A percentile compares a stretch with the other conserved stretches of the same genome.
Conservation (phyloP, 2,329 filamentous ascomycete genomes). For the Leptographium procerum region DNA sequence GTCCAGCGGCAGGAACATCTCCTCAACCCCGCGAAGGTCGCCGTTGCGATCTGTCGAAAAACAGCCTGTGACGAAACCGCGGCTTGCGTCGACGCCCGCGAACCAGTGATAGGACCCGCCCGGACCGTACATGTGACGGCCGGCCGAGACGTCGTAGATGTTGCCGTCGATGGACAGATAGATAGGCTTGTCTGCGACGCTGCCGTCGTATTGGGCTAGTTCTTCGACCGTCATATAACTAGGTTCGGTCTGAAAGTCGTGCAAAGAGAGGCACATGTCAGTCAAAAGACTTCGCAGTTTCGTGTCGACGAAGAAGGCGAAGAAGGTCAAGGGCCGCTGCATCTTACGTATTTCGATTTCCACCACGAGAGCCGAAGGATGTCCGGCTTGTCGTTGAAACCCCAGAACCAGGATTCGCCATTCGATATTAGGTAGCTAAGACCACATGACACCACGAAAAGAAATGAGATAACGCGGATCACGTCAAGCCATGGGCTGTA, state of each 20-base stretch:
- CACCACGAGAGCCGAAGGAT: constrained; percentile 49
- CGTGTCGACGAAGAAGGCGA: not conserved
- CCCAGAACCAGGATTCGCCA: constrained; percentile 61
- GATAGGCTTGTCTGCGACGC: constrained; percentile 61
- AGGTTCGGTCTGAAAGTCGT: constrained; percentile 35
- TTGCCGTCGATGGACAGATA: constrained; percentile 84
- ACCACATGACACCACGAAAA: constrained; percentile 53
- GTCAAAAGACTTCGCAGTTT: not conserved
- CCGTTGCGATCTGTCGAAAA: constrained; percentile 76
- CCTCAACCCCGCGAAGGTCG: constrained; percentile 78
- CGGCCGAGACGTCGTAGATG: constrained; percentile 71
- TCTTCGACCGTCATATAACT: constrained; percentile 62
- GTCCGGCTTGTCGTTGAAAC: constrained; percentile 46
- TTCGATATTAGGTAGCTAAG: constrained; percentile 67
- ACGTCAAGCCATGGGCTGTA: constrained; percentile 50
- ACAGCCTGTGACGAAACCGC: constrained; percentile 86
- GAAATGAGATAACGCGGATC: constrained; percentile 55
- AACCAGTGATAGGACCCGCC: constrained; percentile 83
- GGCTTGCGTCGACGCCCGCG: constrained; percentile 72
- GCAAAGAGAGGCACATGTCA: not conserved
- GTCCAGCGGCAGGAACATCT: constrained; percentile 64
- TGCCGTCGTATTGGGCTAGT: constrained; percentile 67
- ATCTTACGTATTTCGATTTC: constrained; percentile 48
- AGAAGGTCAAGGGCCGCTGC: not conserved
- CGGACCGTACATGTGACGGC: constrained; percentile 62